Evolutionary conservation across 2,329 filamentous ascomycete species (phyloP).

Genomic region (Daldinia sp.): DNA sequence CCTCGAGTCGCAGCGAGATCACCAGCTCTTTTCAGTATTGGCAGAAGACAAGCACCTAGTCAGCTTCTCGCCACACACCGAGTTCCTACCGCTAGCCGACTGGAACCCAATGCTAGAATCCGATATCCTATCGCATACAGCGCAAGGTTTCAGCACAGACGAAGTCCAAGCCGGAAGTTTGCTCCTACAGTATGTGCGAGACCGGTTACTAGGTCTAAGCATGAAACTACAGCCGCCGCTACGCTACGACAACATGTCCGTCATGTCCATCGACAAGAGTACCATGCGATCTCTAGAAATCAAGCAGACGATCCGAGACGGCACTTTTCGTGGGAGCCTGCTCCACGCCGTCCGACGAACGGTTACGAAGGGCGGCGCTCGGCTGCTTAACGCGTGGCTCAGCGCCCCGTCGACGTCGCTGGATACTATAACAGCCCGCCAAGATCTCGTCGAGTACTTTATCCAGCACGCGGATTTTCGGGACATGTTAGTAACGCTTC

Average conservation of each 20-base stretch:
- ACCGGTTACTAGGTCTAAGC: conserved; percentile 77
- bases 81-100: conserved; percentile 61
- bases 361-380: conserved; percentile 88
- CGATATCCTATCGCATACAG: conserved; percentile 64
- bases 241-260: conserved; percentile 75
- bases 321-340: conserved; percentile 80
- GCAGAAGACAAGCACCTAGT: conserved; percentile 79
- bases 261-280: conserved; percentile 92
- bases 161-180: conserved; percentile 82
- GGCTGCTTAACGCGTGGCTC: conserved; percentile 85
- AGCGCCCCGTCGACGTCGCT: conserved; percentile 91
- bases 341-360: conserved; percentile 90
- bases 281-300: conserved; percentile 91
- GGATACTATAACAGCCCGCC: conserved; percentile 76
- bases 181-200: conserved; percentile 84
- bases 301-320: conserved; percentile 83
- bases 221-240: conserved; percentile 86
- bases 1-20: conserved; percentile 64
- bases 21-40: conserved; percentile 72
- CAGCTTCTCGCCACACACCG: conserved; percentile 69
- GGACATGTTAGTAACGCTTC: conserved; percentile 71
- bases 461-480: conserved; percentile 71
- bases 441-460: conserved; percentile 83
- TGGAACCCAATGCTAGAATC: conserved; percentile 84
- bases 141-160: conserved; percentile 66